These are phyloP conservation scores for Intubia oerlemansii DNA, from an alignment of 2,329 filamentous ascomycete genomes.

Conservation along the genomic window DNA sequence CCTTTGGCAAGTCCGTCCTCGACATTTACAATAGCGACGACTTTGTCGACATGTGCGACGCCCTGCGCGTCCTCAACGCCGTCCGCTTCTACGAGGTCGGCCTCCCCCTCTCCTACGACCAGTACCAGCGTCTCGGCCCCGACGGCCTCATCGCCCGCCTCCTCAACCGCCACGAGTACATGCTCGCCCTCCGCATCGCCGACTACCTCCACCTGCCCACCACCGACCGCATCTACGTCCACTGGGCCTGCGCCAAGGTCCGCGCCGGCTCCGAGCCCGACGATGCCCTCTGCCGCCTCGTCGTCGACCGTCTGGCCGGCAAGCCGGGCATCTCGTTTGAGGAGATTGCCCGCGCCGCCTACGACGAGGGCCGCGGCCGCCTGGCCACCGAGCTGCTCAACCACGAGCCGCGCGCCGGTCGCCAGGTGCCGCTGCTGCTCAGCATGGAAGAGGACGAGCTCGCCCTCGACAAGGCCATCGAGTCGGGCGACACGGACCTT, in stretches of 20 bases:
- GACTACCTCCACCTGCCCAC: constrained; percentile 71
- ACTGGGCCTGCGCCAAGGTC: constrained; percentile 93
- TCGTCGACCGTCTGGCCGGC: constrained; percentile 69
- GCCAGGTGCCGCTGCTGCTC: constrained; percentile 80
- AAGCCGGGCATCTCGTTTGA: constrained; percentile 93
- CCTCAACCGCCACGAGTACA: constrained; percentile 75
- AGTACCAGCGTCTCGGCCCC: constrained; percentile 77
- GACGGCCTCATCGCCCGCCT: constrained; percentile 73
- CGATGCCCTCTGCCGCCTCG: constrained; percentile 64
- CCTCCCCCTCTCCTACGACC: constrained; percentile 76
- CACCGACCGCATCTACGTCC: constrained; percentile 78
- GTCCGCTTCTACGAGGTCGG: constrained; percentile 83
- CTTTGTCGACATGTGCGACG: constrained; percentile 97
- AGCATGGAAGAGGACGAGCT: constrained; percentile 93
- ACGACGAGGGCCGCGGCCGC: constrained; percentile 77
- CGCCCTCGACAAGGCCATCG: constrained; percentile 87
- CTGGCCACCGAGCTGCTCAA: constrained; percentile 82
- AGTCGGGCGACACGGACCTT: constrained; percentile 85
- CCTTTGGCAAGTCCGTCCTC: constrained; percentile 90
- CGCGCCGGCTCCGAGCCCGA: constrained; percentile 69
- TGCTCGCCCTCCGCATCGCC: constrained; percentile 73
- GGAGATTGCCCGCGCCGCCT: constrained; percentile 76
- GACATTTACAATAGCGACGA: constrained; percentile 97
- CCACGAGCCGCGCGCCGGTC: constrained; percentile 83
- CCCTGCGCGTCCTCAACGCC: constrained; percentile 75